phyloP scores from a whole-genome alignment of 2,329 filamentous ascomycete genomes.

The Cadophora sp. region DNA sequence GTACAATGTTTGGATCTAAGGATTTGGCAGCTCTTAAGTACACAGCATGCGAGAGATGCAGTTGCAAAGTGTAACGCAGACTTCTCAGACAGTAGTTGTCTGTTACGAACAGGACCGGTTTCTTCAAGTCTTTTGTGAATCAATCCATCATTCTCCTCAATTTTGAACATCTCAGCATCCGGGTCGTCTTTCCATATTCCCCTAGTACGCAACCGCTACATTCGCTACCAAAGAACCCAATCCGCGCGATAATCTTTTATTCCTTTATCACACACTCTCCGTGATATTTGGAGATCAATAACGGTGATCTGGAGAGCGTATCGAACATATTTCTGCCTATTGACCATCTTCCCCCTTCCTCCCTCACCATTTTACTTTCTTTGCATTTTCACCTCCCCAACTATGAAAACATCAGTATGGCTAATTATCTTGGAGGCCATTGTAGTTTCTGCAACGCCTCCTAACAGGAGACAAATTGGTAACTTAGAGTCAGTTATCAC shows the following conservation, averaged over 20 bases:
- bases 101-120: not conserved
- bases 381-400: conserved; percentile 4
- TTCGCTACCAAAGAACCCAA: conserved; percentile 5
- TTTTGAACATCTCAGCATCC: not conserved
- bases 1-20: conserved; percentile 10
- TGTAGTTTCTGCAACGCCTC: conserved; percentile 15
- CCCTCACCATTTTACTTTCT: conserved; percentile 15
- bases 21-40: conserved; percentile 6
- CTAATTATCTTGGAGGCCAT: conserved; percentile 16
- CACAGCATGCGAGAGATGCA: not conserved
- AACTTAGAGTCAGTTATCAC: not conserved
- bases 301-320: conserved; percentile 8
- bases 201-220: conserved; percentile 3
- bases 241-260: not conserved
- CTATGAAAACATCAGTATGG: conserved; percentile 18
- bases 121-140: conserved; percentile 3
- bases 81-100: not conserved
- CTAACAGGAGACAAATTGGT: conserved; percentile 6
- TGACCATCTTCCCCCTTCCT: conserved; percentile 4
- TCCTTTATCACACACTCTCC: conserved; percentile 3
- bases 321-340: conserved; percentile 8
- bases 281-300: conserved; percentile 1
- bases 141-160: not conserved
- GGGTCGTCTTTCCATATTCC: not conserved
- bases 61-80: not conserved